Conservation (phyloP, 495 filamentous ascomycete species). For the Neurospora sp. region DNA sequence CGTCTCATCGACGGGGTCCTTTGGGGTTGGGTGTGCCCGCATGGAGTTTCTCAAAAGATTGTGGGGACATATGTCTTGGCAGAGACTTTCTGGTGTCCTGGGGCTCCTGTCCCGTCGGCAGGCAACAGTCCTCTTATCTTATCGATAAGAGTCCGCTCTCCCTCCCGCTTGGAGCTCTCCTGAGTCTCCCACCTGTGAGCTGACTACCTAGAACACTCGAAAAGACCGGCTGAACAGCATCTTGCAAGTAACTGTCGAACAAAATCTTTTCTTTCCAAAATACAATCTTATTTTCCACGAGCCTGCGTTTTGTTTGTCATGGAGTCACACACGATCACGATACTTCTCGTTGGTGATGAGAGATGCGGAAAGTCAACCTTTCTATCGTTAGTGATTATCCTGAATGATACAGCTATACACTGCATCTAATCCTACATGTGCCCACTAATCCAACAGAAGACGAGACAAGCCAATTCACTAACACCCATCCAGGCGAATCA, state of each 20-base stretch:
- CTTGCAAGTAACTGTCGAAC: not conserved
- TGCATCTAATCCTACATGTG: not conserved
- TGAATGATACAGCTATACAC: not conserved
- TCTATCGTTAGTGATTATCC: slow-evolving; percentile 56
- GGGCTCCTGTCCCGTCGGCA: not conserved
- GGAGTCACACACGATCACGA: slow-evolving; percentile 44
- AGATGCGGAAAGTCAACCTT: slow-evolving; percentile 82
- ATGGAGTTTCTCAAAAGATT: not conserved
- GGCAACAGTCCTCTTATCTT: not conserved
- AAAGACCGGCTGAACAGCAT: not conserved
- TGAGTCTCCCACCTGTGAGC: not conserved
- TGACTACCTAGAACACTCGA: not conserved
- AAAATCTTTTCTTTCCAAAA: not conserved
- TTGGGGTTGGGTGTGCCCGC: not conserved
- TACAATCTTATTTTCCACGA: not conserved
- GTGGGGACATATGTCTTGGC: slow-evolving; percentile 1
- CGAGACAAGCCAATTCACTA: not conserved
- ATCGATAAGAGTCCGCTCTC: not conserved
- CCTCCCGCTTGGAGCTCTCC: not conserved
- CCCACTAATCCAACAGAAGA: not conserved
- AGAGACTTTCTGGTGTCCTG: not conserved
- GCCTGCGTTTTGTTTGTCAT: slow-evolving; percentile 11
- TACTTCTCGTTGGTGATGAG: slow-evolving; percentile 72
- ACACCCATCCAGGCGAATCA: slow-evolving; percentile 34
- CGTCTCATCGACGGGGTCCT: not conserved